phyloP scores from a whole-genome alignment of 345 rosid species.

The Luvunga scandens region DNA sequence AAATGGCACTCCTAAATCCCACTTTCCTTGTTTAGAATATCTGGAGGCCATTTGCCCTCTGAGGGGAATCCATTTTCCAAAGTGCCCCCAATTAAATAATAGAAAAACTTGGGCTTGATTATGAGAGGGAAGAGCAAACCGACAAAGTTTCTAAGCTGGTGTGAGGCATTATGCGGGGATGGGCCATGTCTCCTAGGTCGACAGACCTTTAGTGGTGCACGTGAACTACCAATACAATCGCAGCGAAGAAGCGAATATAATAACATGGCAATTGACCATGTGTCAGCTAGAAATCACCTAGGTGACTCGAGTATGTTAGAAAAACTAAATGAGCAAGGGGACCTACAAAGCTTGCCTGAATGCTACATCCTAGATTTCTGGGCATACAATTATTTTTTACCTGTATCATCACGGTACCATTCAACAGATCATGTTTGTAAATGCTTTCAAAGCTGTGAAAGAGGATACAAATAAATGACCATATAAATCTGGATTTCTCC shows the following conservation, averaged over 20 bases:
- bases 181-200: background rate
- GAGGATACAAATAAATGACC: background rate
- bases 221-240: background rate
- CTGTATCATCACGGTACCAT: too few species aligned
- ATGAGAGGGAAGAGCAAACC: background rate
- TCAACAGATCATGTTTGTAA: background rate
- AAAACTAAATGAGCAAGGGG: background rate
- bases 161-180: background rate
- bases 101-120: background rate
- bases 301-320: background rate
- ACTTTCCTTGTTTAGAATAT: slow-evolving; percentile 18
- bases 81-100: background rate
- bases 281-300: background rate
- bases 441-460: background rate
- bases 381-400: too few species aligned
- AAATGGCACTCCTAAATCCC: slow-evolving; percentile 3
- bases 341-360: background rate
- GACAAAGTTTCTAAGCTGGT: background rate
- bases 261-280: background rate
- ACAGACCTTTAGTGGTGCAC: background rate
- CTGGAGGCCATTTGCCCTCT: background rate
- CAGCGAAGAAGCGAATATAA: background rate
- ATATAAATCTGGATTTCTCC: background rate
- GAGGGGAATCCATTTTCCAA: slow-evolving; percentile 10
- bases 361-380: background rate